Evolutionary conservation across 306 rosid genomes (phyloP).

Genomic region (Glycyrrhiza uralensis): DNA sequence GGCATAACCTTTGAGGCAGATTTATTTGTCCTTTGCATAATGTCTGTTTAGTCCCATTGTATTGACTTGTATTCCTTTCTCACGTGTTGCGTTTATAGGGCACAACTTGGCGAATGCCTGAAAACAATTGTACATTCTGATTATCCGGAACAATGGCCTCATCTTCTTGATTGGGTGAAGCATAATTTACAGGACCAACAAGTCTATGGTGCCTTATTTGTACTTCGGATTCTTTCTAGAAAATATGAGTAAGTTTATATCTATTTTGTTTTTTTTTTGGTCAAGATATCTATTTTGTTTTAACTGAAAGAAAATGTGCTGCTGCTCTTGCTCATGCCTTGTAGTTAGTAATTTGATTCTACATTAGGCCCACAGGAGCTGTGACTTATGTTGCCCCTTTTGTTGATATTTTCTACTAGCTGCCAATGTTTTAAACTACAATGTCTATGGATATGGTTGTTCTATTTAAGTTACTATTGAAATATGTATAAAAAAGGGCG

Average conservation of each 20-base stretch:
- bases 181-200: constrained; percentile 84
- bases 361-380: not conserved
- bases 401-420: constrained; percentile 3
- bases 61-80: not conserved
- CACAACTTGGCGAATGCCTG: constrained; percentile 92
- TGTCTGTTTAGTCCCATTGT: not conserved
- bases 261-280: not conserved
- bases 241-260: constrained; percentile 83
- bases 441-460: not conserved
- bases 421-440: not conserved
- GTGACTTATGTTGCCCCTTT: not conserved
- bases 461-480: not conserved
- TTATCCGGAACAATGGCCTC: constrained; percentile 98
- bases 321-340: constrained; percentile 2
- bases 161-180: constrained; percentile 94
- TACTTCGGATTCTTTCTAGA: constrained; percentile 89
- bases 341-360: not conserved
- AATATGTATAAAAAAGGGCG: no score
- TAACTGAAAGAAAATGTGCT: not conserved
- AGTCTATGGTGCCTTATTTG: constrained; percentile 87
- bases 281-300: not conserved
- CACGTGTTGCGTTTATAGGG: constrained; percentile 47
- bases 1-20: not conserved
- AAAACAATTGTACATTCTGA: constrained; percentile 87
- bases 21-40: not conserved